Percentiles rank a stretch among this genome's conserved stretches.
phyloP scores from a whole-genome alignment of 108 stramenopile species.

The Fistulifera pelliculosa region DNA sequence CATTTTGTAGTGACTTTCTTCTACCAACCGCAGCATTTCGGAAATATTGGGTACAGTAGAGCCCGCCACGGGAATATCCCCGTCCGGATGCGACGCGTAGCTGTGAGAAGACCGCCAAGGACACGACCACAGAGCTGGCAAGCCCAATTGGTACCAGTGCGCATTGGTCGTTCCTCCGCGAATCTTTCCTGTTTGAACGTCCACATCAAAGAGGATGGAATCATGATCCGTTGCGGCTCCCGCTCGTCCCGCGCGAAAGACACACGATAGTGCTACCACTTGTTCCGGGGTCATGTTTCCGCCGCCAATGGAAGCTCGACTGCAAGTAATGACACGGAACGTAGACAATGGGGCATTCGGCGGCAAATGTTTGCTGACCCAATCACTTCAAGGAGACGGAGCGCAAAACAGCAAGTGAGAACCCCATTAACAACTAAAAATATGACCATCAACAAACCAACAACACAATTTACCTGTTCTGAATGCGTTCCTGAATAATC shows the following conservation, averaged over 20 bases:
- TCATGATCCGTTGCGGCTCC: constrained; percentile 93
- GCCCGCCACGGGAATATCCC: constrained; percentile 49
- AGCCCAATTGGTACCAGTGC: constrained; percentile 93
- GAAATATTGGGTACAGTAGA: constrained; percentile 64
- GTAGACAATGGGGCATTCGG: constrained; percentile 92
- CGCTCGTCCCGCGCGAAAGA: constrained; percentile 89
- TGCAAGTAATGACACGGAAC: constrained; percentile 94
- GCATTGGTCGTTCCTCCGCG: constrained; percentile 90
- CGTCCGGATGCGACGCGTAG: constrained; percentile 75
- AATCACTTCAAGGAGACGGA: constrained; percentile 34
- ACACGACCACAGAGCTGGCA: constrained; percentile 47
- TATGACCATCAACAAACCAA: no score
- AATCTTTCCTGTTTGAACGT: constrained; percentile 76
- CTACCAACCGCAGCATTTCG: constrained; percentile 54
- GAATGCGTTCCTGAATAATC: constrained; percentile 93
- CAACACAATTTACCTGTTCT: constrained; percentile 25
- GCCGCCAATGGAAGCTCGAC: constrained; percentile 47
- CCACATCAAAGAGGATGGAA: constrained; percentile 94
- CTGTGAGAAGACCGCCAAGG: constrained; percentile 57
- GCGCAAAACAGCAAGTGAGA: no score
- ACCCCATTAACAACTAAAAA: no score
- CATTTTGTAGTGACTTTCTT: constrained; percentile 66
- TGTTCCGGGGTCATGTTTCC: constrained; percentile 24
- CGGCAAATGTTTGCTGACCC: constrained; percentile 78
- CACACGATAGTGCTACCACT: constrained; percentile 83